Evolutionary conservation across 495 filamentous ascomycete genomes (phyloP).

Genomic region (Penicillium arizonense): DNA sequence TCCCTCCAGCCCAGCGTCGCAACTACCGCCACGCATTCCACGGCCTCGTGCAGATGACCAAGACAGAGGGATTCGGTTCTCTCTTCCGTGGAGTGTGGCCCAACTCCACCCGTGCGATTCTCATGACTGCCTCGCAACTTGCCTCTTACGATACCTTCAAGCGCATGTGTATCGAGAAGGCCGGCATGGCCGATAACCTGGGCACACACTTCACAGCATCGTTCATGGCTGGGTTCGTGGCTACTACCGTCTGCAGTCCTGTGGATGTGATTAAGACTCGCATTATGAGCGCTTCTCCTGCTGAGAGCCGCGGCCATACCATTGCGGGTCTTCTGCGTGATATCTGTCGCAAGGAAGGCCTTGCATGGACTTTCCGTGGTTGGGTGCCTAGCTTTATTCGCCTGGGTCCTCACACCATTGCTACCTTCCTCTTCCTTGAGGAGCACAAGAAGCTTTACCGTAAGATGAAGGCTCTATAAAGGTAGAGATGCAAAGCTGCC

Average conservation of each 20-base stretch:
- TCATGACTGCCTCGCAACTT: conserved; percentile 92
- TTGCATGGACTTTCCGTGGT: conserved; percentile 92
- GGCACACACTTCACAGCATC: conserved; percentile 84
- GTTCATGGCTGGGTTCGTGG: conserved; percentile 86
- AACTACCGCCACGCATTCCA: conserved; percentile 90
- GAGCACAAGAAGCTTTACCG: conserved; percentile 62
- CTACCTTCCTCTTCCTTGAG: conserved; percentile 93
- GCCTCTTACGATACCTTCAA: conserved; percentile 94
- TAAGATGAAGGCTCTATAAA: conserved; percentile 40
- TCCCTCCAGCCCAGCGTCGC: conserved; percentile 68
- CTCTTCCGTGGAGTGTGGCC: conserved; percentile 90
- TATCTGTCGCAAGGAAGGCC: conserved; percentile 74
- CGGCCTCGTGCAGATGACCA: conserved; percentile 78
- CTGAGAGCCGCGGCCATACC: conserved; percentile 52
- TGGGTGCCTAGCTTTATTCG: conserved; percentile 96
- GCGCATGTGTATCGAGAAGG: conserved; percentile 61
- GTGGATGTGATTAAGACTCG: conserved; percentile 98
- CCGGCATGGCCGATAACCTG: conserved; percentile 72
- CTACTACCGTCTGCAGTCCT: conserved; percentile 91
- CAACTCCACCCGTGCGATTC: conserved; percentile 81
- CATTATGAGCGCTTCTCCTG: conserved; percentile 74
- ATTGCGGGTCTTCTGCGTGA: conserved; percentile 60
- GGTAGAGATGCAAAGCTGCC: conserved; percentile 11
- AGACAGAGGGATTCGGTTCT: conserved; percentile 68
- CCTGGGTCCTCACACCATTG: conserved; percentile 90